Evolutionary conservation across 352 stramenopile species (phyloP).

Genomic region (Phytopythium vexans): DNA sequence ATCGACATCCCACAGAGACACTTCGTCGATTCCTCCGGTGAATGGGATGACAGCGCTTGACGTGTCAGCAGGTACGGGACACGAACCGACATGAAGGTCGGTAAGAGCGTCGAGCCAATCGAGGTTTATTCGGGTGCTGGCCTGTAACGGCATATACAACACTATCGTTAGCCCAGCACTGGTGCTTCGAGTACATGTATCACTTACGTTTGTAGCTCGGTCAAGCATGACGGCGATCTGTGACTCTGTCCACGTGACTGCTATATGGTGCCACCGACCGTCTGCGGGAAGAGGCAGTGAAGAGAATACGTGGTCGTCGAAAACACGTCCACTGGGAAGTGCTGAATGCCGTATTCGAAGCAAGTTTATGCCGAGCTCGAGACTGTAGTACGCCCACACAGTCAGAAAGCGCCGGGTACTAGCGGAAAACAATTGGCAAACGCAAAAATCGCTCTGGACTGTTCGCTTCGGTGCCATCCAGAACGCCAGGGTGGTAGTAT

Average conservation of each 20-base stretch:
- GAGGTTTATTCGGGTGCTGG: conserved; percentile 5
- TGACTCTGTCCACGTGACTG: conserved; percentile 2
- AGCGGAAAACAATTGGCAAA: conserved; percentile 9
- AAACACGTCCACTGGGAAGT: not conserved
- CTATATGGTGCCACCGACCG: conserved; percentile 9
- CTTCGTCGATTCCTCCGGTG: conserved; percentile 26
- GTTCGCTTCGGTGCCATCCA: conserved; percentile 7
- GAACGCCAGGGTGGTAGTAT: conserved; percentile 10
- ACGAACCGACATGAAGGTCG: conserved; percentile 15
- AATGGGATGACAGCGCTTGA: conserved; percentile 9
- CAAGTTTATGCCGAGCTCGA: conserved; percentile 1
- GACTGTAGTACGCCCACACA: conserved; percentile 9
- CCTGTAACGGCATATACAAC: no score
- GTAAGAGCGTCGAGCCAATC: not conserved
- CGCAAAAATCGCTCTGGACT: conserved; percentile 5
- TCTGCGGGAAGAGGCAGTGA: not conserved
- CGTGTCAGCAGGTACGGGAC: conserved; percentile 4
- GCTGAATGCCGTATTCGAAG: not conserved
- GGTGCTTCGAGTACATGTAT: not conserved
- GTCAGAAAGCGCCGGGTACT: conserved; percentile 1
- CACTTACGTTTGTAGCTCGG: conserved; percentile 1
- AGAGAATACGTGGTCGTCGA: not conserved
- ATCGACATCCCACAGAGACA: conserved; percentile 22
- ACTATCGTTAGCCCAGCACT: no score
- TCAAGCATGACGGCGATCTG: conserved; percentile 5